Evolutionary conservation across 148 eudicot species (phyloP).

Genomic region (Fagopyrum tataricum): DNA sequence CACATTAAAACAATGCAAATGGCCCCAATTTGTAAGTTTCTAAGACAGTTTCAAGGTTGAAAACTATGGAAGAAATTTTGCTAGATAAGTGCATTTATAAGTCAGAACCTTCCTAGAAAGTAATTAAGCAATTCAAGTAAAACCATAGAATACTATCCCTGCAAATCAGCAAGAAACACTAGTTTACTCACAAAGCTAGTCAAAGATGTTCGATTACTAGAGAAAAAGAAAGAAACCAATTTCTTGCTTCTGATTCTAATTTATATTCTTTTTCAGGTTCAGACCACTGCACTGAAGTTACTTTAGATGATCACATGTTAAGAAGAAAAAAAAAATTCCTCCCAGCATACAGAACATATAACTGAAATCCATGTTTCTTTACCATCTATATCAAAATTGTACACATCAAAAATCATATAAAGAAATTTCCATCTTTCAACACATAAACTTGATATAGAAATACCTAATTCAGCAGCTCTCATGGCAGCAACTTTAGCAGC

Average conservation of each 20-base stretch:
- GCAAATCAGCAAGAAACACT: neutral
- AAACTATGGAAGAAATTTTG: neutral
- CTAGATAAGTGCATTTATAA: neutral
- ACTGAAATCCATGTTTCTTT: neutral
- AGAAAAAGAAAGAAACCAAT: neutral
- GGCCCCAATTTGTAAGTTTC: neutral
- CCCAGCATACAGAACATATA: neutral
- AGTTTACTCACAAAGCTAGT: neutral
- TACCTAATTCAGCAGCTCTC: slow-evolving; percentile 94
- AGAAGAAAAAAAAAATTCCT: neutral
- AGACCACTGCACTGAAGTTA: neutral
- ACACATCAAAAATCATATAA: neutral
- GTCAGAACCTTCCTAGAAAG: neutral
- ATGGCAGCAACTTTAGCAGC: slow-evolving; percentile 91
- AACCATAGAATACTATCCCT: neutral
- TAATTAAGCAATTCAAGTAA: neutral
- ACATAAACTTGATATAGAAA: neutral
- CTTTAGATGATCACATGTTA: neutral
- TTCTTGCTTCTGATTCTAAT: neutral
- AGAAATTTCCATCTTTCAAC: neutral
- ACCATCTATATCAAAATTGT: neutral
- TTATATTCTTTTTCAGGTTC: neutral
- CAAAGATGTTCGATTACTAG: neutral
- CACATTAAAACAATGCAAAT: neutral
- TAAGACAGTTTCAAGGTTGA: neutral